Evolutionary conservation across 23 red algal species (phyloP).

Genomic region (Gracilaria domingensis): DNA sequence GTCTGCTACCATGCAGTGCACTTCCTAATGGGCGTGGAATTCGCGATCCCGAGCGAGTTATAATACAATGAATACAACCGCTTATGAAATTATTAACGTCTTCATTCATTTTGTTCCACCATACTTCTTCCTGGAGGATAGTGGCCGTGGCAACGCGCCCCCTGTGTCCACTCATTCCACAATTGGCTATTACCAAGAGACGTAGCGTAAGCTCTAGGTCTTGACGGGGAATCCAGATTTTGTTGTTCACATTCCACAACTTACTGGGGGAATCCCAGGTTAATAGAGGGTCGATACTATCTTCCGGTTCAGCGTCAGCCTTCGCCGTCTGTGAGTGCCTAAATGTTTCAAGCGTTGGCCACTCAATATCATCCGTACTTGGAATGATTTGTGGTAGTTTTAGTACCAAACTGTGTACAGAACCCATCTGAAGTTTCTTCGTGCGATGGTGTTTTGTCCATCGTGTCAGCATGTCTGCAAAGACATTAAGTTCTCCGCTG

Average conservation of each 20-base stretch:
- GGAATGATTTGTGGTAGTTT: conserved; percentile 20
- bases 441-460: conserved; percentile 21
- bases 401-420: conserved; percentile 1
- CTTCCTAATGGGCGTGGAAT: not conserved
- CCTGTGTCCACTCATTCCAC: conserved; percentile 19
- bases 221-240: too few species aligned
- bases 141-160: conserved; percentile 13
- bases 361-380: not conserved
- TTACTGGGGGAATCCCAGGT: too few species aligned
- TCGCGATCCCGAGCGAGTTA: not conserved
- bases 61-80: conserved; percentile 38
- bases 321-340: not conserved
- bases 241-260: too few species aligned
- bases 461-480: conserved; percentile 30
- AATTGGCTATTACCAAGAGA: conserved; percentile 23
- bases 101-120: conserved; percentile 10
- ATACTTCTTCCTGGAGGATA: conserved; percentile 8
- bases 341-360: conserved; percentile 4
- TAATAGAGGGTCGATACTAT: too few species aligned
- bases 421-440: not conserved
- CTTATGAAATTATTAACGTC: conserved; percentile 6
- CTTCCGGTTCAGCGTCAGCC: too few species aligned
- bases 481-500: not conserved
- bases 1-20: too few species aligned
- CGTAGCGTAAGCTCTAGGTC: too few species aligned